Percentiles rank a stretch among this genome's conserved stretches.
phyloP scores from a whole-genome alignment of 371 early-diverging fungal species.

The Antonospora locustae region DNA sequence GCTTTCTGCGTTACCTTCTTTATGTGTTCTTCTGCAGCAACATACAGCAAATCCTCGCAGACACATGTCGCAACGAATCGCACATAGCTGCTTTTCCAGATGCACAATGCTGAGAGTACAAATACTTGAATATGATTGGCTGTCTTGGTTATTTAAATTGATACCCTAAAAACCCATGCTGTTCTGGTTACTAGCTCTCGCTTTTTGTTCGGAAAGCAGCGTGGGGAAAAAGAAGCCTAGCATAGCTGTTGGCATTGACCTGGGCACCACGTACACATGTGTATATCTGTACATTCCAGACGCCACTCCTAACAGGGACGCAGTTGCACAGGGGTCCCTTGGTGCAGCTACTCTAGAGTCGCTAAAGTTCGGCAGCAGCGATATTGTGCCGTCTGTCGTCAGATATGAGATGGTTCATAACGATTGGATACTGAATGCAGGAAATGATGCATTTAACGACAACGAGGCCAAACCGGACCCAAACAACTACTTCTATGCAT shows the following conservation, averaged over 20 bases:
- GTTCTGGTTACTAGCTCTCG: too few species aligned
- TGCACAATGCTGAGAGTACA: too few species aligned
- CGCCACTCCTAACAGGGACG: neutral
- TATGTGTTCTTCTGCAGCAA: too few species aligned
- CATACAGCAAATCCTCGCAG: too few species aligned
- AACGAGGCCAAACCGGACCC: slow-evolving; percentile 4
- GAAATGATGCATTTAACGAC: slow-evolving; percentile 3
- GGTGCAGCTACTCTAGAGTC: neutral
- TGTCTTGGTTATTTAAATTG: too few species aligned
- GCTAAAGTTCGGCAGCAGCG: neutral
- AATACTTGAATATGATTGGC: too few species aligned
- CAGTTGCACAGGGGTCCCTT: too few species aligned
- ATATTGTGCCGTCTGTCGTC: slow-evolving; percentile 9
- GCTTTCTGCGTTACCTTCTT: too few species aligned
- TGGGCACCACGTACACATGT: slow-evolving; percentile 51
- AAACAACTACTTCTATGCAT: slow-evolving; percentile 17
- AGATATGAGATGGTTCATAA: neutral
- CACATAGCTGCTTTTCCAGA: too few species aligned
- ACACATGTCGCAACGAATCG: too few species aligned
- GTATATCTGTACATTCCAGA: slow-evolving; percentile 20
- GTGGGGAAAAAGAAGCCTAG: slow-evolving; percentile 33
- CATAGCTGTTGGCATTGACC: slow-evolving; percentile 48
- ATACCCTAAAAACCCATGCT: too few species aligned
- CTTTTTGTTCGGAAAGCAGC: too few species aligned
- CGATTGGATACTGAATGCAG: slow-evolving; percentile 1